Percentiles rank a stretch among this genome's conserved stretches.
These are phyloP conservation scores for Tulasnella sp. DNA, from an alignment of 768 basidiomycete genomes.

Conservation along the genomic window DNA sequence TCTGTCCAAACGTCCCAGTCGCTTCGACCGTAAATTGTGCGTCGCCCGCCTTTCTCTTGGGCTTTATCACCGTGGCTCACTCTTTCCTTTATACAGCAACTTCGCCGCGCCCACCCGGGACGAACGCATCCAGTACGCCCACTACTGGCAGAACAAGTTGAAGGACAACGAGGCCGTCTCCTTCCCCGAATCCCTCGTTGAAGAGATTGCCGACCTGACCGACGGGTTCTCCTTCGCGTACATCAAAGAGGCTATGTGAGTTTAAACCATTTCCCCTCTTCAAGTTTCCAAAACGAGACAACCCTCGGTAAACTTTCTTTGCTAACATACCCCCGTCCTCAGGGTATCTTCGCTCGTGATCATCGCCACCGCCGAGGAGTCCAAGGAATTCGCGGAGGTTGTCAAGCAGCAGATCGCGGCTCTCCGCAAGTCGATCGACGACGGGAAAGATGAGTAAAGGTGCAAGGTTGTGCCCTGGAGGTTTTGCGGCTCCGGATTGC, in stretches of 20 bases:
- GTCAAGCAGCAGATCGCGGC: constrained; percentile 48
- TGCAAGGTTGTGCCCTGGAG: background rate
- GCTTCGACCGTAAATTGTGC: constrained; percentile 80
- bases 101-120: constrained; percentile 60
- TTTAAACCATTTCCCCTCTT: background rate
- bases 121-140: constrained; percentile 54
- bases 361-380: constrained; percentile 41
- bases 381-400: constrained; percentile 36
- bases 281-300: background rate
- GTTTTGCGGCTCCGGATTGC: background rate
- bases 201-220: constrained; percentile 48
- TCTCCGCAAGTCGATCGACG: constrained; percentile 56
- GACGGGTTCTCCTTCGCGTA: constrained; percentile 74
- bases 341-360: constrained; percentile 59
- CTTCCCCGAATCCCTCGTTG: constrained; percentile 55
- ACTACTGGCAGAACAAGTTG: constrained; percentile 77
- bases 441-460: constrained; percentile 19
- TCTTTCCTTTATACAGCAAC: background rate
- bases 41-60: constrained; percentile 22
- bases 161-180: constrained; percentile 44
- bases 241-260: constrained; percentile 82
- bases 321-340: background rate
- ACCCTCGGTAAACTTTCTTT: background rate
- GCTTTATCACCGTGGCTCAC: background rate
- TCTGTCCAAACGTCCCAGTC: constrained; percentile 62